Evolutionary conservation across 148 eudicot genomes (phyloP), one percentile per base, ranked within the genome.

Genomic region (Silene conica): DNA sequence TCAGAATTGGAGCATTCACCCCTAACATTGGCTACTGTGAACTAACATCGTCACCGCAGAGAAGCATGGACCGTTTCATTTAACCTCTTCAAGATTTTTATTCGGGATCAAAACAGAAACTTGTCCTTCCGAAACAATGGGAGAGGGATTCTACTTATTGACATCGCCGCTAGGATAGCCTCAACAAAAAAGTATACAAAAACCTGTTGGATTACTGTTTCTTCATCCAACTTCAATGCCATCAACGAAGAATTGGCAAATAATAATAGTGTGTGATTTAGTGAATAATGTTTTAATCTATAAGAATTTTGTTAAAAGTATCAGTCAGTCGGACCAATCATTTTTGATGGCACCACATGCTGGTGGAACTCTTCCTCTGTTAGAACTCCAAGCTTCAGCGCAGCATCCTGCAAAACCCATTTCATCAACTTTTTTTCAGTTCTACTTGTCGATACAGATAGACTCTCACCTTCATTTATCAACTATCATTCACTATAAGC

Each of bases 271-370:
- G 63, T 18, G 45, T 18, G 20, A 50, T 46, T 19, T 45, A 23
- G 22, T 69, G 45, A 38, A 74, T 46, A 52, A 58, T 46, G 12
- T 9, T 45, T 13, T 71, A n/a, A 43, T 64, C 31, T 25, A 62
- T 22, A 22, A 26, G n/a, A 56, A 14, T 4, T 16, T 6, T 57
- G 6, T 19, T 10, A 3, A 15, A 6, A 10, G 16, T 6, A 31
- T 81, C 76, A 90, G 60, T 86, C 92, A 2, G 90, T 73, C n/a
- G 98, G 98, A 78, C 97, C 97, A 72, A 95, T 95, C 98, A 95
- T 95, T 73, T 90, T 92, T 74, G 90, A 89, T 0, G 97, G 98
- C 70, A 95, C 89, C 48, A 95, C 97, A 61, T 88, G 82, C 23
- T 80, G 61, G 74, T 90, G 94, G 21, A 95, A 95, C 82, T 92